These are phyloP conservation scores for Apophysomyces trapeziformis DNA, from an alignment of 371 early-diverging fungal species.

Conservation along the genomic window DNA sequence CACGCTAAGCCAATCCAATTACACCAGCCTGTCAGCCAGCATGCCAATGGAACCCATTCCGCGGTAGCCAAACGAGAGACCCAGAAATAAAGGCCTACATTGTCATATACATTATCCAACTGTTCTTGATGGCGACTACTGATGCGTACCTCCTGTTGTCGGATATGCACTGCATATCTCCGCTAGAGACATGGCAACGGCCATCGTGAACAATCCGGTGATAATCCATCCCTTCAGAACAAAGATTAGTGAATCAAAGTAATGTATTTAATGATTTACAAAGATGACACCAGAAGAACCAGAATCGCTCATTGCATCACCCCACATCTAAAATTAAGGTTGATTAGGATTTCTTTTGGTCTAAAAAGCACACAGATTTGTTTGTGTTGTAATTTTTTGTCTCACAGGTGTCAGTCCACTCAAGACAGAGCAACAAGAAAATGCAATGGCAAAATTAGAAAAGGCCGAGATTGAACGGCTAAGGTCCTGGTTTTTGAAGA, in stretches of 20 bases:
- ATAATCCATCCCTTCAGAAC: conserved; percentile 66
- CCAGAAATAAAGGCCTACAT: conserved; percentile 66
- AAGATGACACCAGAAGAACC: conserved; percentile 69
- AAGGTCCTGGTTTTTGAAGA: conserved; percentile 50
- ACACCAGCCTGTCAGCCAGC: conserved; percentile 70
- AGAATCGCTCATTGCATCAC: conserved; percentile 61
- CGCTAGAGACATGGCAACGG: conserved; percentile 70
- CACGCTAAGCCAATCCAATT: conserved; percentile 60
- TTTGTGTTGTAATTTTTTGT: too few species aligned
- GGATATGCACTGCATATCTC: conserved; percentile 79
- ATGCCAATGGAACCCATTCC: conserved; percentile 62
- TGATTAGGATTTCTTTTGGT: background rate
- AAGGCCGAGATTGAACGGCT: conserved; percentile 68
- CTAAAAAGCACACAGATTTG: conserved; percentile 5
- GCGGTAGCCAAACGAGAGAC: conserved; percentile 56
- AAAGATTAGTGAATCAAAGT: background rate
- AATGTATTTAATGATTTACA: background rate
- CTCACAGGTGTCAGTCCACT: conserved; percentile 61
- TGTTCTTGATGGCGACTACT: background rate
- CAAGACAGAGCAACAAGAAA: conserved; percentile 63
- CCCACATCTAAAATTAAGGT: conserved; percentile 46
- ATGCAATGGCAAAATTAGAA: conserved; percentile 69
- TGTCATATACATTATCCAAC: background rate
- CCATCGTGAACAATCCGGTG: conserved; percentile 57
- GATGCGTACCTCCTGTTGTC: conserved; percentile 63